Base-by-base conservation (phyloP, 176 grass and related monocot genomes). In the Phragmites australis region DNA sequence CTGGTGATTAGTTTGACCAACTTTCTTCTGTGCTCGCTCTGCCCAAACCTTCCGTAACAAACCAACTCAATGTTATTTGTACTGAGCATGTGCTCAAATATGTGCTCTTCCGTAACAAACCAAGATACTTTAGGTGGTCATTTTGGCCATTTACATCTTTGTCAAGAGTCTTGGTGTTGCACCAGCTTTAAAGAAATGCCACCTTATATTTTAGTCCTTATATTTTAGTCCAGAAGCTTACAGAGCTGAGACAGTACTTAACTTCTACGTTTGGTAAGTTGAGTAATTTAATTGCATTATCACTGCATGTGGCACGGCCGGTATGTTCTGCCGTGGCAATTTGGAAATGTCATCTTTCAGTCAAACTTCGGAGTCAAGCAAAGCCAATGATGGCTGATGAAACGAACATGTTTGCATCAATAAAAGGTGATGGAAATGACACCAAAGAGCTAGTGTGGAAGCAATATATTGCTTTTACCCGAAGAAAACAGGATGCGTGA, bases 11-110 rank as follows among this genome's bases (percentile, higher is more conserved):
- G 44, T 34, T 46, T 42, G 32, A 52, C 45, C 16, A n/a, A 75
- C 34, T 40, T 80, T 75, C 6, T 80, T 75, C 6, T 70, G 76
- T 84, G 73, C 46, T 52, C 16, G 2, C 42, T 74, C 42, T 70
- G 45, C 45, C 70, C 30, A 57, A 80, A 29, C 41, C 56, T 25
- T 65, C 40, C 30, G 57, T 56, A n/a, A n/a, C 31, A 58, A 13
- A 43, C 9, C 22, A n/a, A 51, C 26, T 37, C 16, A 9, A 9
- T 68, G 13, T 49, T 34, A 63, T 79, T 52, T 80, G 68, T 74
- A 59, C 42, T 16, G 49, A 43, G 49, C 50, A 10, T 67, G 13
- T 79, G 30, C 57, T 72, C 3, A 0, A 52, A 57, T 41, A 42
- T 44, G 14, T 23, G 8, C 23, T 70, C 19, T 70, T 43, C 22